Evolutionary conservation across 2,329 filamentous ascomycete genomes (phyloP).

Genomic region (Fusarium domesticum): DNA sequence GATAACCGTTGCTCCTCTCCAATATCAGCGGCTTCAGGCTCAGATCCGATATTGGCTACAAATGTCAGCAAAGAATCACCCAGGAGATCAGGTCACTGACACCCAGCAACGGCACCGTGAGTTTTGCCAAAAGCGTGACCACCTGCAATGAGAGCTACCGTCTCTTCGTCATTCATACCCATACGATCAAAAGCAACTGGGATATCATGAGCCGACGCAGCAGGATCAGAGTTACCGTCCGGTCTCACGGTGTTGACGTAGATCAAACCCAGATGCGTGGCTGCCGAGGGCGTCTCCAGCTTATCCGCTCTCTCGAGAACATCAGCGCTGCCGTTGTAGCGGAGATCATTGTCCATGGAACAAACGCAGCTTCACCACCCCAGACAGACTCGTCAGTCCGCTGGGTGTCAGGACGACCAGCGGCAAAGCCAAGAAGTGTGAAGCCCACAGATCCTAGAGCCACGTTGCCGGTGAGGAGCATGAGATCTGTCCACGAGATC

Average conservation of each 20-base stretch:
- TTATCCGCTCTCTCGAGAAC: slow-evolving; percentile 54
- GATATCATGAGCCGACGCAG: slow-evolving; percentile 68
- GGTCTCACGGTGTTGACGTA: slow-evolving; percentile 81
- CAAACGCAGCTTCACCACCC: slow-evolving; percentile 72
- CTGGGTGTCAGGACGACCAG: slow-evolving; percentile 69
- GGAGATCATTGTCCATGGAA: slow-evolving; percentile 64
- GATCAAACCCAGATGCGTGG: slow-evolving; percentile 69
- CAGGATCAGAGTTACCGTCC: slow-evolving; percentile 66
- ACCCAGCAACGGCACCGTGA: slow-evolving; percentile 65
- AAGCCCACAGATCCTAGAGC: slow-evolving; percentile 75
- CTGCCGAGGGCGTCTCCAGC: slow-evolving; percentile 65
- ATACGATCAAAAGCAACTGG: slow-evolving; percentile 73
- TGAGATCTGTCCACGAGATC: slow-evolving; percentile 75
- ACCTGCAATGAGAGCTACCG: slow-evolving; percentile 73
- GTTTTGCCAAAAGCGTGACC: slow-evolving; percentile 81
- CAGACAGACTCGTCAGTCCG: slow-evolving; percentile 73
- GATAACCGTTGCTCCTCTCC: slow-evolving; percentile 69
- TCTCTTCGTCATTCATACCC: slow-evolving; percentile 83
- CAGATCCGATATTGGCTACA: slow-evolving; percentile 56
- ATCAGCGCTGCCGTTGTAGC: slow-evolving; percentile 57
- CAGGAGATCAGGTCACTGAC: slow-evolving; percentile 21
- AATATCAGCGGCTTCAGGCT: slow-evolving; percentile 63
- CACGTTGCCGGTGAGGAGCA: slow-evolving; percentile 71
- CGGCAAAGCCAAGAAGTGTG: slow-evolving; percentile 70
- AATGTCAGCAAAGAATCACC: neutral